Evolutionary conservation across 768 basidiomycete genomes (phyloP).

Genomic region (Termitomyces sp.): DNA sequence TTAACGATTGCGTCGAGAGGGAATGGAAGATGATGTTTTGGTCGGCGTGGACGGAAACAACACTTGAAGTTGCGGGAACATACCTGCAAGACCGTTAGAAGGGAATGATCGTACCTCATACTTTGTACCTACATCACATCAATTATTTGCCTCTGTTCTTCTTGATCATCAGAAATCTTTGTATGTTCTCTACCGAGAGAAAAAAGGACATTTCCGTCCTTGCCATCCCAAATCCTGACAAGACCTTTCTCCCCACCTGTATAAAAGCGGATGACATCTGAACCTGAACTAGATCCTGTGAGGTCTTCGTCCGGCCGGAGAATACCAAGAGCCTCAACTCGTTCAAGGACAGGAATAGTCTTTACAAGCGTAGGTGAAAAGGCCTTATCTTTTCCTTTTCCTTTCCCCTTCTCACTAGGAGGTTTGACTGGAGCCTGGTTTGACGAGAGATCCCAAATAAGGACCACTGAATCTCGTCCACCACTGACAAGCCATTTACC

Average conservation of each 20-base stretch:
- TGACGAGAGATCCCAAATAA: slow-evolving; percentile 81
- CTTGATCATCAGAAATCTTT: slow-evolving; percentile 45
- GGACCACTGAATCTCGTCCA: slow-evolving; percentile 87
- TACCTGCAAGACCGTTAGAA: slow-evolving; percentile 44
- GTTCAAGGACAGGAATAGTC: slow-evolving; percentile 80
- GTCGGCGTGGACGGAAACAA: slow-evolving; percentile 88
- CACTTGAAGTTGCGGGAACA: slow-evolving; percentile 50
- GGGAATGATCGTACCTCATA: not conserved
- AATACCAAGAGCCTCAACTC: slow-evolving; percentile 82
- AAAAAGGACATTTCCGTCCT: slow-evolving; percentile 55
- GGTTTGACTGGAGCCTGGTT: slow-evolving; percentile 18
- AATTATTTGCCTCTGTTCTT: slow-evolving; percentile 81
- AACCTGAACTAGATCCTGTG: slow-evolving; percentile 32
- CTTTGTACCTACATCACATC: slow-evolving; percentile 67
- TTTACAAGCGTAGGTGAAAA: slow-evolving; percentile 56
- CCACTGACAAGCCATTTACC: slow-evolving; percentile 89
- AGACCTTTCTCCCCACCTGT: slow-evolving; percentile 91
- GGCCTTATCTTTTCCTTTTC: slow-evolving; percentile 44
- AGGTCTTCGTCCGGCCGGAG: slow-evolving; percentile 46
- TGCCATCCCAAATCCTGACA: slow-evolving; percentile 80
- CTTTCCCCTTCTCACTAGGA: slow-evolving; percentile 40
- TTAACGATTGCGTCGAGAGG: slow-evolving; percentile 52
- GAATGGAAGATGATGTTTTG: slow-evolving; percentile 96
- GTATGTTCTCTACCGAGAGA: slow-evolving; percentile 47
- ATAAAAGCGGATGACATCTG: slow-evolving; percentile 57